These are phyloP conservation scores for Xylaria bambusicola DNA, from an alignment of 495 filamentous ascomycete species.

Conservation along the genomic window DNA sequence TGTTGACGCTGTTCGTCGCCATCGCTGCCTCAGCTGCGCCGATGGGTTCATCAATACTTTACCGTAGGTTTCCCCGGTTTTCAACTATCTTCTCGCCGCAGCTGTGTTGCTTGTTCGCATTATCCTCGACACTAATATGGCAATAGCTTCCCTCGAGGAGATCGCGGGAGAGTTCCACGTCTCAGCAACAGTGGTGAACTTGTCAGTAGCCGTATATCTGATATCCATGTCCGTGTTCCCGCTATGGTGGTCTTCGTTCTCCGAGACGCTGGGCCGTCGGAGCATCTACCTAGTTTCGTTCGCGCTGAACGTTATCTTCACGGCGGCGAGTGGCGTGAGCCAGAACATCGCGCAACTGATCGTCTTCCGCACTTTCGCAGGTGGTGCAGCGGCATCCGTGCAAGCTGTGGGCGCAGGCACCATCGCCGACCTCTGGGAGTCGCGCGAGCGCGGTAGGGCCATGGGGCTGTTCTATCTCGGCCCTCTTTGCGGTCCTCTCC, in stretches of 20 bases:
- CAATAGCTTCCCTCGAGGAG: slow-evolving; percentile 69
- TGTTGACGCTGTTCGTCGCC: slow-evolving; percentile 78
- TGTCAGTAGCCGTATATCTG: slow-evolving; percentile 88
- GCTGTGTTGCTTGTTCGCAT: too few species aligned
- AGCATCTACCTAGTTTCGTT: slow-evolving; percentile 88
- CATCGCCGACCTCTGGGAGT: slow-evolving; percentile 89
- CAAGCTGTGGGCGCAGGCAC: slow-evolving; percentile 93
- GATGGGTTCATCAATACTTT: slow-evolving; percentile 82
- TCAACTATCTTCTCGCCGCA: slow-evolving; percentile 1
- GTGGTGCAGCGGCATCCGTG: slow-evolving; percentile 82
- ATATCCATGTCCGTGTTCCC: slow-evolving; percentile 87
- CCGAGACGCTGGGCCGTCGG: slow-evolving; percentile 77
- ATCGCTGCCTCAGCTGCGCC: slow-evolving; percentile 75
- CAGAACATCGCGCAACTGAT: slow-evolving; percentile 82
- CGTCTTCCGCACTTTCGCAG: slow-evolving; percentile 77
- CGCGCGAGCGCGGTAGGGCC: slow-evolving; percentile 75
- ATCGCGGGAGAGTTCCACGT: slow-evolving; percentile 67
- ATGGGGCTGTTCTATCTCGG: slow-evolving; percentile 95
- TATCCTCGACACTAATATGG: background rate
- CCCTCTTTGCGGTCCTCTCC: slow-evolving; percentile 79
- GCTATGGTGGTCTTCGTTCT: slow-evolving; percentile 93
- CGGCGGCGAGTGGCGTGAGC: slow-evolving; percentile 69
- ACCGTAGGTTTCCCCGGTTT: slow-evolving; percentile 59
- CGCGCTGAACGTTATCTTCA: slow-evolving; percentile 75
- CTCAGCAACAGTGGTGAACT: slow-evolving; percentile 72